Conservation (phyloP, 73 alveolate genomes). For the Paramecium bursaria region DNA sequence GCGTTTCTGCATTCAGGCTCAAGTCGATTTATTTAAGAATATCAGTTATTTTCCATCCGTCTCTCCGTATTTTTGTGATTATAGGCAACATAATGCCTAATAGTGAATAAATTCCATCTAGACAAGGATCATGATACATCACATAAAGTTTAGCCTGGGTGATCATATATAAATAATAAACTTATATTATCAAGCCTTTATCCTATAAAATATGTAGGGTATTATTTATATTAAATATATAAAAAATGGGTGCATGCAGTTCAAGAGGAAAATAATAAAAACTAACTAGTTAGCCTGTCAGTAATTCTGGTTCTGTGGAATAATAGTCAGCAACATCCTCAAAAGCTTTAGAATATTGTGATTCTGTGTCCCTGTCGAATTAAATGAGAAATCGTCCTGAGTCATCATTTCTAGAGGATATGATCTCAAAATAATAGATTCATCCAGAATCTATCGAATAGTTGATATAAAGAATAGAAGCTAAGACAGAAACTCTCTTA, state of each 20-base stretch:
- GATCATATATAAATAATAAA: slow-evolving; percentile 16
- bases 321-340: slow-evolving; percentile 13
- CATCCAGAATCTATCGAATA: slow-evolving; percentile 11
- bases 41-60: slow-evolving; percentile 2
- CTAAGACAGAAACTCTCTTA: slow-evolving; percentile 18
- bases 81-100: slow-evolving; percentile 31
- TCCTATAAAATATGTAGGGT: too few relatives aligned
- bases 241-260: too few relatives aligned
- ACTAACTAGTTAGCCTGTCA: too few relatives aligned
- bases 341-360: slow-evolving; percentile 9
- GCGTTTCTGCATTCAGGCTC: background rate
- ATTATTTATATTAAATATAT: too few relatives aligned
- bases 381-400: slow-evolving; percentile 45
- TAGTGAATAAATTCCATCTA: slow-evolving; percentile 51
- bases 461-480: slow-evolving; percentile 4
- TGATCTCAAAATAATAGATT: slow-evolving; percentile 1
- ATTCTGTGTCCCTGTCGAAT: background rate
- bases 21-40: background rate
- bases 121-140: slow-evolving; percentile 59
- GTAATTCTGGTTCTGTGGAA: too few relatives aligned
- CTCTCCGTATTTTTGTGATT: slow-evolving; percentile 9
- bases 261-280: too few relatives aligned
- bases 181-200: too few relatives aligned
- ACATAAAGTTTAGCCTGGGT: slow-evolving; percentile 12
- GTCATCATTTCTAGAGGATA: background rate